A percentile compares a stretch with the other conserved stretches of the same genome.
Evolutionary conservation across 2,329 filamentous ascomycete species (phyloP).

Genomic region (Fonsecaea pugnacius): DNA sequence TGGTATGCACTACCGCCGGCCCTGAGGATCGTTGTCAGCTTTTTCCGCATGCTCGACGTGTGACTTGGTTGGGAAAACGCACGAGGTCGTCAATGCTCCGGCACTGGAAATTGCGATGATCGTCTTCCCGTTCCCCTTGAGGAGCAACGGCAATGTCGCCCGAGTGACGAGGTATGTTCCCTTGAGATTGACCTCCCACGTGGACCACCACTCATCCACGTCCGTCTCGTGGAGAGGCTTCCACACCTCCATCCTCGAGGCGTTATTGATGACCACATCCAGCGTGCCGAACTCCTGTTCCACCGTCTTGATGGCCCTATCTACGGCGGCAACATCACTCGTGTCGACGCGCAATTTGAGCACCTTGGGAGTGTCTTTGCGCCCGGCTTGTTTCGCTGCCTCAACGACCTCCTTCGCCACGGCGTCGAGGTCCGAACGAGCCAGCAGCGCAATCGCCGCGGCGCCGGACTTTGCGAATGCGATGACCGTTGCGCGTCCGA

Average conservation of each 20-base stretch:
- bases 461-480: conserved; percentile 42
- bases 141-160: conserved; percentile 41
- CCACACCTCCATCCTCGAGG: conserved; percentile 31
- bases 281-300: conserved; percentile 39
- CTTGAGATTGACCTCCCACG: conserved; percentile 58
- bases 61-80: conserved; percentile 17
- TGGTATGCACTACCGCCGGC: conserved; percentile 53
- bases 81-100: conserved; percentile 41
- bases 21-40: conserved; percentile 33
- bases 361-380: conserved; percentile 45
- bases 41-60: neutral
- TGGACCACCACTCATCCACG: conserved; percentile 51
- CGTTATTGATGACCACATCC: conserved; percentile 38
- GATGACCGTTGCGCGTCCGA: conserved; percentile 44
- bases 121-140: conserved; percentile 38
- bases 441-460: conserved; percentile 57
- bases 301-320: conserved; percentile 43
- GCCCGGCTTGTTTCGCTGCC: conserved; percentile 45
- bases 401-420: conserved; percentile 44
- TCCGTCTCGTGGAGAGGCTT: conserved; percentile 39
- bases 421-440: conserved; percentile 54
- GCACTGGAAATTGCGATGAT: conserved; percentile 48
- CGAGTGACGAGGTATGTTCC: conserved; percentile 43
- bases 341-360: conserved; percentile 52
- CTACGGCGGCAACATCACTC: conserved; percentile 44